phyloP scores from a whole-genome alignment of 495 filamentous ascomycete species.

The Penicillium salamii region DNA sequence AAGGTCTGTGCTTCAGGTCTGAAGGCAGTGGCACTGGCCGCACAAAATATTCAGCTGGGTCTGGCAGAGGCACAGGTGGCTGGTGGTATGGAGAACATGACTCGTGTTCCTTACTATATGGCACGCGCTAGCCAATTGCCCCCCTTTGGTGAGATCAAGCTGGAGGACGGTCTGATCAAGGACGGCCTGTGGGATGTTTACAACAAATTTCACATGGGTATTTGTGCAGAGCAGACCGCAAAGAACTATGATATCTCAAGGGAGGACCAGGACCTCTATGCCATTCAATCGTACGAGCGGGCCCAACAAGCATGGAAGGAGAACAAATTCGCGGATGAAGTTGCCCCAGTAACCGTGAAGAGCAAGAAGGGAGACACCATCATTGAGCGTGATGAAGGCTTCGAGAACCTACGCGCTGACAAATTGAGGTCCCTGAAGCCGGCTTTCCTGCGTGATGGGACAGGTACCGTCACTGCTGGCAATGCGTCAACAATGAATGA shows the following conservation, averaged over 20 bases:
- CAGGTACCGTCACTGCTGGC: conserved; percentile 89
- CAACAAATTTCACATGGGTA: conserved; percentile 94
- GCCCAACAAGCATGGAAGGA: conserved; percentile 87
- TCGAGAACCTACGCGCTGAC: conserved; percentile 75
- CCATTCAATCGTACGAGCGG: conserved; percentile 81
- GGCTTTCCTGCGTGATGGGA: conserved; percentile 79
- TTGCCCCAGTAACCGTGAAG: conserved; percentile 80
- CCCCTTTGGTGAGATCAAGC: conserved; percentile 77
- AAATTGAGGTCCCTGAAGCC: conserved; percentile 86
- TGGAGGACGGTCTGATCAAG: conserved; percentile 90
- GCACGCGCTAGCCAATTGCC: conserved; percentile 72
- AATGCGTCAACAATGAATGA: conserved; percentile 93
- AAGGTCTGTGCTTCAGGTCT: conserved; percentile 96
- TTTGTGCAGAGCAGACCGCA: conserved; percentile 93
- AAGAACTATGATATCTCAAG: conserved; percentile 79
- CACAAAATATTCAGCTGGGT: conserved; percentile 91
- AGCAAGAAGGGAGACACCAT: conserved; percentile 78
- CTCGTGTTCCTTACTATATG: conserved; percentile 86
- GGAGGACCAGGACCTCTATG: conserved; percentile 85
- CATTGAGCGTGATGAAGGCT: conserved; percentile 82
- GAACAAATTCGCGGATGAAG: conserved; percentile 78
- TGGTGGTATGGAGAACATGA: conserved; percentile 98
- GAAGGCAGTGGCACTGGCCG: conserved; percentile 86
- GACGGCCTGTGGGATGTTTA: conserved; percentile 97
- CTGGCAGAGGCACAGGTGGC: conserved; percentile 82